Base-by-base conservation (phyloP, 176 grass and related monocot species). In the Echinochloa phyllopogon region DNA sequence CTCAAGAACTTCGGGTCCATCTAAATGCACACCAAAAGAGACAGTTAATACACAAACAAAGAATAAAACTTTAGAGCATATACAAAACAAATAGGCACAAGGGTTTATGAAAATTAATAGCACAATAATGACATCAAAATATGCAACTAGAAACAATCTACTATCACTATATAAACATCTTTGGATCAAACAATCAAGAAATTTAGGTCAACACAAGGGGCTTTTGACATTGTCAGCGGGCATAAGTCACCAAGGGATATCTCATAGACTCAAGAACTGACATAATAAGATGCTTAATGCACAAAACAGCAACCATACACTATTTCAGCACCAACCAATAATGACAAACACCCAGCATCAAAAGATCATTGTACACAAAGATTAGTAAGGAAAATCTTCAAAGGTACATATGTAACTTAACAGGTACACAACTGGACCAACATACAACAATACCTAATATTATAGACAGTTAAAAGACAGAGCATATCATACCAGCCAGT, bases 1-100 rank as follows among this genome's bases (percentile, higher is more conserved):
- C 89, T 92, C 48, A 92, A 44, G 53, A 94, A 94, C 75, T 94
- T 94, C 3, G 92, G 85, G 83, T 94, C 92, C 92, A 94, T 94
- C 92, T 92, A 42, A 61, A 68, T 64, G 0, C 40, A 42, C 3
- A 6, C 17, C 3, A 62, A 7, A 58, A 2, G 27, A 6, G 14
- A 67, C 0, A 25, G 23, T 88, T 36, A 51, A 74, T 3, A 68
- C 3, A 3, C 7, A 51, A 25, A 86, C 11, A 83, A 0, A 42
- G 8, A 4, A 40, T 9, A 49, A 33, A 79, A 69, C 14, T 25
- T 2, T 0, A 72, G 0, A 55, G 20, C 5, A 36, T 33, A 14
- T 1, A 10, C 15, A 64, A 44, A 27, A 4, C 4, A 48, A 38
- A 65, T 9, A n/a, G 24, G 10, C 2, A 50, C 42, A 50, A 20